Evolutionary conservation across 768 basidiomycete genomes (phyloP).

Genomic region (Rhodotorula kratochvilovae): DNA sequence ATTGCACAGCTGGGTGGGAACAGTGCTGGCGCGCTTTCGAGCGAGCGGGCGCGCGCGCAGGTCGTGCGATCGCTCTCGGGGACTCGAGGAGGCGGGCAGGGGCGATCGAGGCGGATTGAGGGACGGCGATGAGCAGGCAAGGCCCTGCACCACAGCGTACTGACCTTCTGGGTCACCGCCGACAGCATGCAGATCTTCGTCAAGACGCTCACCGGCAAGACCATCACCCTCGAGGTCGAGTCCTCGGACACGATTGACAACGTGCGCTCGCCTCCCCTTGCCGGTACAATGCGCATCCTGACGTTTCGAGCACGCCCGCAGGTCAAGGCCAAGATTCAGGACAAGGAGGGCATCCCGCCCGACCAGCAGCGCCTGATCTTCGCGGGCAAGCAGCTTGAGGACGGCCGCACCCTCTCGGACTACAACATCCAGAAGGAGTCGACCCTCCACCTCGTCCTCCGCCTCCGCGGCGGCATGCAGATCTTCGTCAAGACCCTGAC

Average conservation of each 20-base stretch:
- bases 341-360: slow-evolving; percentile 89
- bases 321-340: slow-evolving; percentile 89
- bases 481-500: slow-evolving; percentile 65
- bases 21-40: too few relatives aligned
- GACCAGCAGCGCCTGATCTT: slow-evolving; percentile 88
- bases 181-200: slow-evolving; percentile 45
- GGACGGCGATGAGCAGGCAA: too few relatives aligned
- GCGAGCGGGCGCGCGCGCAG: too few relatives aligned
- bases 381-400: slow-evolving; percentile 85
- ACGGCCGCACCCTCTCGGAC: slow-evolving; percentile 81
- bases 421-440: slow-evolving; percentile 80
- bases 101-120: too few relatives aligned
- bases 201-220: slow-evolving; percentile 69
- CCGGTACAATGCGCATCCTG: too few relatives aligned
- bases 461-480: slow-evolving; percentile 90
- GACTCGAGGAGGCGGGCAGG: too few relatives aligned
- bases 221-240: slow-evolving; percentile 86
- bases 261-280: background rate
- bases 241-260: slow-evolving; percentile 89
- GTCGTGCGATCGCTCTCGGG: too few relatives aligned
- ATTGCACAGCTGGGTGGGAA: too few relatives aligned
- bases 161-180: too few relatives aligned
- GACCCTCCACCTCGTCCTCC: slow-evolving; percentile 88
- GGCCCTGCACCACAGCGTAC: too few relatives aligned
- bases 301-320: too few relatives aligned